Evolutionary conservation across 768 basidiomycete species (phyloP), one percentile per base, ranked within the genome.

Genomic region (Amanita subjunquillea): DNA sequence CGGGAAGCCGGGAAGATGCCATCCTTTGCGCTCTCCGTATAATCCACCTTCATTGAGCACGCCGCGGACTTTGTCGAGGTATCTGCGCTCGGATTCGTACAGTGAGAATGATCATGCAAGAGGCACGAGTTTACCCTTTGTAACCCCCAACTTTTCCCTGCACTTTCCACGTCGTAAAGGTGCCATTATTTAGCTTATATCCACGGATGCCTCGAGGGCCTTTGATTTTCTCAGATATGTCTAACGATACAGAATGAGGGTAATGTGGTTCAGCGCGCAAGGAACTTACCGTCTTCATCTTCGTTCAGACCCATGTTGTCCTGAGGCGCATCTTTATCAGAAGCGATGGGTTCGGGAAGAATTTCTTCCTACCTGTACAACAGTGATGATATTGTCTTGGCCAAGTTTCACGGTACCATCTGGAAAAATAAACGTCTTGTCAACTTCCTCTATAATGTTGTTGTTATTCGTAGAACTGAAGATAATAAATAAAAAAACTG

Each of bases 251-350:
- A 4, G 41, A 25, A 22, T 27, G 38, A 12, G n/a, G 15, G 39
- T 23, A 10, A 15, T 42, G 13, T 2, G 13, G 3, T 27, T 25
- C n/a, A 38, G 39, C 25, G n/a, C 37, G 34, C 27, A 6, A n/a
- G 9, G 15, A 30, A 58, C 72, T 55, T 51, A 79, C 80, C 57
- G 57, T 71, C 72, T 12, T 78, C 39, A n/a, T n/a, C 76, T 63
- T 89, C 80, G 52, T 88, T 78, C 56, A 87, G 64, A 0, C 88
- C 89, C 83, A 85, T 87, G 58, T 87, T 86, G 55, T 91, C 89
- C 82, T 86, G 44, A 8, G 29, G n/a, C 20, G 20, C 12, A 20
- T 5, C 15, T 51, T 43, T 34, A 13, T 23, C 32, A 13, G 20
- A 22, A 20, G 20, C 7, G 47, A 6, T 9, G n/a, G 7, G 37